These are phyloP conservation scores for Verticillium dahliae DNA, from an alignment of 2,329 filamentous ascomycete genomes.

Conservation along the genomic window DNA sequence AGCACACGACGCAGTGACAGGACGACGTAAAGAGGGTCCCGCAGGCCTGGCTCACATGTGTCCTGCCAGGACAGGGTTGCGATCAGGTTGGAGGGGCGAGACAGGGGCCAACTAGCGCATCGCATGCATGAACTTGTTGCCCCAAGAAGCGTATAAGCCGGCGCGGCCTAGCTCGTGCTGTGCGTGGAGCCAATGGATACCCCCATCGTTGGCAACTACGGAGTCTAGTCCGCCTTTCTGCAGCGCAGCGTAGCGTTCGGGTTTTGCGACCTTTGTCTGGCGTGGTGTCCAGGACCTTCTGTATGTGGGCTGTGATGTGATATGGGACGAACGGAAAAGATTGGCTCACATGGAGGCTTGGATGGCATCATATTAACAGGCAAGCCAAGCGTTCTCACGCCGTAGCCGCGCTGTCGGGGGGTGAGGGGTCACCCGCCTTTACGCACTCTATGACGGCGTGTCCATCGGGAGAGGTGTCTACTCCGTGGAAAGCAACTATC, in stretches of 20 bases:
- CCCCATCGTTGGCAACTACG: not conserved
- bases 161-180: not conserved
- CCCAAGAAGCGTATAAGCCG: not conserved
- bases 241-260: not conserved
- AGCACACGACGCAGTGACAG: not conserved
- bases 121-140: not conserved
- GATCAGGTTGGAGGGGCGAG: not conserved
- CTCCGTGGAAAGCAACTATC: constrained; percentile 15
- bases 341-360: not conserved
- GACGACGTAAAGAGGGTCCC: not conserved
- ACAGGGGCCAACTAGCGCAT: not conserved
- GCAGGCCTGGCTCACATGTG: not conserved
- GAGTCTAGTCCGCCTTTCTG: not conserved
- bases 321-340: not conserved
- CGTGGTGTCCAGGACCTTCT: too few species aligned
- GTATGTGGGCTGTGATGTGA: not conserved
- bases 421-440: constrained; percentile 2
- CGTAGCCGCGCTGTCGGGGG: not conserved
- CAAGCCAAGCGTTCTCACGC: not conserved
- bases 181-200: not conserved
- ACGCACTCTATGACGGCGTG: constrained; percentile 14
- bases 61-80: not conserved
- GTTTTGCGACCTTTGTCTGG: not conserved
- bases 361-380: not conserved
- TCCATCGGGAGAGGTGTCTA: constrained; percentile 9